These are phyloP conservation scores for Saururus chinensis DNA, from an alignment of 164 flowering plant genomes.

Conservation along the genomic window DNA sequence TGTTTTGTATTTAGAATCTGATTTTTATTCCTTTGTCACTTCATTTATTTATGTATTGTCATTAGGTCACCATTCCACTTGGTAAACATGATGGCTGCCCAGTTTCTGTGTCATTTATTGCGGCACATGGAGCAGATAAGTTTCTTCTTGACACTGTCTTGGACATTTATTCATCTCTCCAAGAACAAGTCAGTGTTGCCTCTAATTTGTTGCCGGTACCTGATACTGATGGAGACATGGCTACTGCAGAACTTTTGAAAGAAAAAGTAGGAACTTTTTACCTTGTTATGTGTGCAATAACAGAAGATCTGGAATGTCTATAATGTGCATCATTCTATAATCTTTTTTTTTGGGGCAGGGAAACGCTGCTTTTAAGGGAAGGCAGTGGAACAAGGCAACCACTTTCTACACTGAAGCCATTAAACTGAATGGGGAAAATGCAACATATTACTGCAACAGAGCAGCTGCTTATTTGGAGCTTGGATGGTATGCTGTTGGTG, in stretches of 20 bases:
- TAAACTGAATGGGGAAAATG: slow-evolving; percentile 55
- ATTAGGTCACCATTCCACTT: slow-evolving; percentile 72
- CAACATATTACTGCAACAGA: slow-evolving; percentile 74
- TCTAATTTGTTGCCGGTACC: slow-evolving; percentile 41
- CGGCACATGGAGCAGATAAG: slow-evolving; percentile 78
- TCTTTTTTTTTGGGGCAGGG: slow-evolving; percentile 43
- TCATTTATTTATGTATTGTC: neutral
- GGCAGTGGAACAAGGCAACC: slow-evolving; percentile 88
- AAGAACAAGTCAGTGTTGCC: slow-evolving; percentile 52
- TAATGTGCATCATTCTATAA: neutral
- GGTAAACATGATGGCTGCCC: slow-evolving; percentile 71
- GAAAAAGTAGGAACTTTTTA: slow-evolving; percentile 48
- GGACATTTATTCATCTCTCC: slow-evolving; percentile 70
- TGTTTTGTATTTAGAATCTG: neutral
- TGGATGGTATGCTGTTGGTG: slow-evolving; percentile 51
- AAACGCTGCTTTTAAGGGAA: slow-evolving; percentile 88
- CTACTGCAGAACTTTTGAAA: slow-evolving; percentile 78
- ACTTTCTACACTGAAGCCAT: slow-evolving; percentile 82
- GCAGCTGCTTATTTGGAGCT: slow-evolving; percentile 90
- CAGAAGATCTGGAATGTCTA: neutral
- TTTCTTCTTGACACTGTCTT: slow-evolving; percentile 84
- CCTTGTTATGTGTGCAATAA: neutral
- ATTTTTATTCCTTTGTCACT: neutral
- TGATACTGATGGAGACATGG: slow-evolving; percentile 62
- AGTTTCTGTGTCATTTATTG: slow-evolving; percentile 67